Evolutionary conservation across 495 filamentous ascomycete species (phyloP), one percentile per base, ranked within the genome.

Genomic region (Talaromyces proteolyticus): DNA sequence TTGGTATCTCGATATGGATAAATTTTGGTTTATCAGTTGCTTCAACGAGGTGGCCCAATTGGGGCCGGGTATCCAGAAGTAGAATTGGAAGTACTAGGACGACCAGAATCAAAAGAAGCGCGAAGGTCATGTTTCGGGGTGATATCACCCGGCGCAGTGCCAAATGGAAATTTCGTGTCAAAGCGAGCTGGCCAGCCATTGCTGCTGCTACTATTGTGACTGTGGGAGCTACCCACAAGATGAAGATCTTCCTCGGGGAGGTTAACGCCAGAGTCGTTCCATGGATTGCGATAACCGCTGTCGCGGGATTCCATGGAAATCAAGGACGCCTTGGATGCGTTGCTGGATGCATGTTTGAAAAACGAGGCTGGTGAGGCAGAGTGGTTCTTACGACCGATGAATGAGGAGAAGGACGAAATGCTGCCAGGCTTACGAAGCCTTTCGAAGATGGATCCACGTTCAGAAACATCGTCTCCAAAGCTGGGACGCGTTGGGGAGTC

Each of bases 251-350:
- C 89, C 60, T 95, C 89, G 52, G 87, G 74, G 56, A 96, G 85
- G 62, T 95, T 95, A 61, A 96, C 87, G 51, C 89, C 91, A 55
- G 87, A 91, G 68, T 96, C 91, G 63, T 95, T 95, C 91, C 91
- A 96, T 54, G 90, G 91, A 67, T 95, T 95, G 61, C 91, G 88
- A 66, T 94, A 93, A 60, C 89, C 88, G 66, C 88, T 93, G 61
- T 89, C 84, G 29, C 88, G 88, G 19, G 89, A 94, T 61, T 96
- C 91, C 72, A 95, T 89, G 51, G 88, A 93, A 53, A 91, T 87
- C 44, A 96, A 81, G 20, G 91, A 96, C 37, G 91, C 89, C 69
- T 93, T 94, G 47, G 91, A 95, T 43, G 91, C 91, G 61, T 96
- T 96, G 75, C 73, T 88, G 36, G 90, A 95, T 43, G 89, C 91